Evolutionary conservation across 495 filamentous ascomycete species (phyloP), one percentile per base, ranked within the genome.

Genomic region (Parathielavia hyrcaniae): DNA sequence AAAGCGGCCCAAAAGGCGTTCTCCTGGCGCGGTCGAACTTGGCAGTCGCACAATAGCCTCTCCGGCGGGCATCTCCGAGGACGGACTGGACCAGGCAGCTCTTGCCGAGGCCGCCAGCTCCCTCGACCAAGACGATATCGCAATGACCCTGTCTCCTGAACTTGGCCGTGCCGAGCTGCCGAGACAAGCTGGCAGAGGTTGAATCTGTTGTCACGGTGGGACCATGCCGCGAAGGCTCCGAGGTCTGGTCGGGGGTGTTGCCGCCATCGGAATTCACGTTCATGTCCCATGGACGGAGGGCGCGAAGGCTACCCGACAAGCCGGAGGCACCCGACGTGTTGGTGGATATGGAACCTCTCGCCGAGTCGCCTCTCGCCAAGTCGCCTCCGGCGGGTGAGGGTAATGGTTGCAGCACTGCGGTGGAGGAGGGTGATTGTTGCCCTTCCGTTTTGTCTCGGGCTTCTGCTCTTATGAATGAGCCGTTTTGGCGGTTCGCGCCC

Each of bases 21-120:
- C 82, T 82, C 69, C 85, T 83, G 5, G 87, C 83, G n/a, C 83
- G 83, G 61, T 95, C 90, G 60, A 96, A 89, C 67, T 91, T 91
- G 19, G 89, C 85, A 38, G 85, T 85, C 0, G 89, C 87, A 64
- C 90, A 90, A 63, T 92, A 96, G 0, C 89, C 89, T 61, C 74
- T 71, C 56, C 82, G 82, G 44, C 91, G 82, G 10, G 88, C 90
- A 36, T 84, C 79, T 16, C 82, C 78, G 56, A 92, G 83, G 11
- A 91, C 82, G 30, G 84, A 86, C 64, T 91, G 89, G 22, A 93
- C 77, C 9, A 96, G 80, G 60, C 84, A 86, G 30, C 88, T 89
- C 69, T 96, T 96, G 13, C 91, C 91, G 26, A 91, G 77, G 0
- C 91, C 91, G 36, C 86, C 83, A 38, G 80, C 77, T 10, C 89